Evolutionary conservation across 768 basidiomycete genomes (phyloP), one percentile per base, ranked within the genome.

Genomic region (Tremella yokohamensis): DNA sequence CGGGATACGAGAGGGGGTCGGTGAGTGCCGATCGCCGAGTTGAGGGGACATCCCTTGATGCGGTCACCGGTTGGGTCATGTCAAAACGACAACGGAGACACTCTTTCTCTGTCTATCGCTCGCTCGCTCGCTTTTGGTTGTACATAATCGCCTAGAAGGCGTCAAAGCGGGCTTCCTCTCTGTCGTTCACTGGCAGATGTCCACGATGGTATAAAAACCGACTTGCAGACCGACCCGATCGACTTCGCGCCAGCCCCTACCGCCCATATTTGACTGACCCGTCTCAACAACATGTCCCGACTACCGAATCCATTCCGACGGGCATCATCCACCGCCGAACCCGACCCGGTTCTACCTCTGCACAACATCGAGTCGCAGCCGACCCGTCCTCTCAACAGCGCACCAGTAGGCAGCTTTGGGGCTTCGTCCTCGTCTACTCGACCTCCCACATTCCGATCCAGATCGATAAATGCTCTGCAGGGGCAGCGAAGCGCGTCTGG

Each of bases 291-390:
- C 22, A 45, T 45, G 42, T 45, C 42, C 15, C 42, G n/a, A 4
- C 22, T 45, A 16, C 42, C 42, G 42, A 45, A 45, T 15, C 42
- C 42, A 45, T 45, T 45, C 42, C 42, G 42, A 4, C 42, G 42
- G n/a, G n/a, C 42, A 18, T 45, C 42, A 6, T 6, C 42, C 6
- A 45, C 42, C n/a, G 22, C 4, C 29, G 29, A 11, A 6, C 15
- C n/a, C 8, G 42, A 45, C 22, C 42, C 42, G 6, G 22, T 45
- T 6, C 42, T 45, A 8, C 42, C 42, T 8, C n/a, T 45, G 4
- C 42, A 45, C 29, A 34, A 34, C 29, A 34, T 34, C 29, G 29
- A 34, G 11, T 34, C 29, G 4, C 29, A 34, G 29, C 29, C 4
- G 29, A 34, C 29, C 29, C 29, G 6, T 34, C 29, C 29, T 11